Conservation (phyloP, 2,329 filamentous ascomycete genomes). For the Elsinoe perseae region DNA sequence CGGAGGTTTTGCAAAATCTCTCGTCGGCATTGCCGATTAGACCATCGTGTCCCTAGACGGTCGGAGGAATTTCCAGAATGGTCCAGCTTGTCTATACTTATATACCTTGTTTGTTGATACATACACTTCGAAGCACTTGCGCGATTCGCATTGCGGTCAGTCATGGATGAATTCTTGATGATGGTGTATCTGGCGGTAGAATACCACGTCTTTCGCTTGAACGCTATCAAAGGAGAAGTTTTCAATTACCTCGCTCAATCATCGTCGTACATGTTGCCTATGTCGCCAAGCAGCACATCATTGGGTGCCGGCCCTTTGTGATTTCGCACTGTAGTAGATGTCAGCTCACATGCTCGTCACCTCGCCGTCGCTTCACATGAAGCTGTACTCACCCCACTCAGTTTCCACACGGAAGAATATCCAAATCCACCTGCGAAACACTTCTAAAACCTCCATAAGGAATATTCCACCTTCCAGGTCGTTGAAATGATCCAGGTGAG, state of each 20-base stretch:
- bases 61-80: neutral
- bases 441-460: constrained; percentile 75
- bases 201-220: constrained; percentile 11
- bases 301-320: constrained; percentile 51
- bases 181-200: neutral
- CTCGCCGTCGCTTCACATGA: neutral
- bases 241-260: constrained; percentile 1
- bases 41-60: neutral
- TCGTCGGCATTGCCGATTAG: neutral
- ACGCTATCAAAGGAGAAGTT: neutral
- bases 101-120: neutral
- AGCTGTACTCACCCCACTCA: constrained; percentile 54
- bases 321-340: constrained; percentile 41
- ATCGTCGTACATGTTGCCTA: constrained; percentile 26
- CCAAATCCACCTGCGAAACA: constrained; percentile 88
- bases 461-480: constrained; percentile 88
- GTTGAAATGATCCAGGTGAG: constrained; percentile 72
- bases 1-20: neutral
- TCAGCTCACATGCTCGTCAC: constrained; percentile 14
- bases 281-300: constrained; percentile 69
- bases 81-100: neutral
- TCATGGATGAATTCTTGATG: neutral
- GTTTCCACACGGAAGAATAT: constrained; percentile 93
- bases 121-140: neutral
- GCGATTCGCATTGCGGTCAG: neutral